Evolutionary conservation across 768 basidiomycete species (phyloP), one percentile per base, ranked within the genome.

Genomic region (Rhodotorula graminis): DNA sequence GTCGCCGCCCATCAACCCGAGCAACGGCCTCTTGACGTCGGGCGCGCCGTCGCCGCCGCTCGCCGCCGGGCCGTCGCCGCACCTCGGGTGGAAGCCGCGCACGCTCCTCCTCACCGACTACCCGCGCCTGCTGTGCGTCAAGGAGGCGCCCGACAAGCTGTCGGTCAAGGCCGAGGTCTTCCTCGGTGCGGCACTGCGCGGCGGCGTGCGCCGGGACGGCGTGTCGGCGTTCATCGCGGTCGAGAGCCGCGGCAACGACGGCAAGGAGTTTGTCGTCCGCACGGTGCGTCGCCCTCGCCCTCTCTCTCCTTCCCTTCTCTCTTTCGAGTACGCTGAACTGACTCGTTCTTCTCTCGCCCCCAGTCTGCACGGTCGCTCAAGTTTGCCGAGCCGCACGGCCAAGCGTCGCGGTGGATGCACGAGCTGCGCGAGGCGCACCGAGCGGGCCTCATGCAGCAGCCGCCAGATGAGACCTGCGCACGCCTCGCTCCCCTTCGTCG

Each of bases 31-130:
- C 63, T 16, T 33, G 61, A 27, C 46, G 27, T 29, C 52, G 23
- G 27, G 46, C 21, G 25, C 47, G 15, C 10, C 57, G 33, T 27
- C 46, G 52, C 37, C 52, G 37, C 10, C 60, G 27, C 16, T 52
- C 19, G 10, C 56, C 42, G 25, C 27, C 58, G 33, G 46, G 64
- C 23, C 16, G 2, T 59, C 65, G 10, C 42, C 40, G 3, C 62
- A 37, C 18, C 42, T 64, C 16, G 72, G 67, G 31, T 63, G 61
- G 27, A 78, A 76, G 57, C 61, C 72, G 16, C 70, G 77, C 18
- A 67, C 68, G 2, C 71, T 78, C 44, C 67, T 78, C 53, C 61
- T 78, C 8, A 78, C 77, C 25, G 77, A 78, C 64, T 68, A 70
- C 58, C 74, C 74, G 23, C 63, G 77, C 21, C 65, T 78, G 49